These are phyloP conservation scores for Musa acuminata DNA, from an alignment of 176 grass and related monocot species.

Conservation along the genomic window DNA sequence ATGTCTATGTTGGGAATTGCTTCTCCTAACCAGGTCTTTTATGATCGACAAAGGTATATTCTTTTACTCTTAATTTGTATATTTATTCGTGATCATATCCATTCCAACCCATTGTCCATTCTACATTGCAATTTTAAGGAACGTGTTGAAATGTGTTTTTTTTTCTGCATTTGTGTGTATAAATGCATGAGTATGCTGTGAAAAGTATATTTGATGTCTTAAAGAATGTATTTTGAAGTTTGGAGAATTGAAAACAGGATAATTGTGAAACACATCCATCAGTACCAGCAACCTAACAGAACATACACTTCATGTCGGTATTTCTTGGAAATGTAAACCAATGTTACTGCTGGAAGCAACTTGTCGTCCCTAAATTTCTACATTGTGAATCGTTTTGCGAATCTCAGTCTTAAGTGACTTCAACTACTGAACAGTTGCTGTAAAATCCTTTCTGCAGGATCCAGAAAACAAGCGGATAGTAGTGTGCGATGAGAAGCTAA, in stretches of 20 bases:
- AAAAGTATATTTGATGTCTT: no score
- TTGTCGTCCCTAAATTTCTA: background rate
- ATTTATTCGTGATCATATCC: no score
- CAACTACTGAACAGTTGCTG: background rate
- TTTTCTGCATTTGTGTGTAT: no score
- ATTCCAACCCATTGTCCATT: no score
- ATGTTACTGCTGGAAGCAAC: background rate
- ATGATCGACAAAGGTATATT: background rate
- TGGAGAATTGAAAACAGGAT: no score
- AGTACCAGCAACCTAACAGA: no score
- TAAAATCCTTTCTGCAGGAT: constrained; percentile 13
- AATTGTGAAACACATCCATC: no score
- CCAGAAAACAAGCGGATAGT: constrained; percentile 17
- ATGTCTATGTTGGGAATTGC: background rate
- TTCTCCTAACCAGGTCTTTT: background rate
- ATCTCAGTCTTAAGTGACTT: background rate
- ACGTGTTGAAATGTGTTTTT: no score
- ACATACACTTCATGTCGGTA: background rate
- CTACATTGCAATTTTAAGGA: no score
- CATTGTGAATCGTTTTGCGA: background rate
- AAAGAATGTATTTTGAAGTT: no score
- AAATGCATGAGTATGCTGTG: no score
- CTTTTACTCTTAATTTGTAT: background rate
- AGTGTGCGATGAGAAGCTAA: constrained; percentile 22
- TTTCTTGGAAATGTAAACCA: background rate